Conservation (phyloP, 1,284 basidiomycete species). For the Pascua sp. region DNA sequence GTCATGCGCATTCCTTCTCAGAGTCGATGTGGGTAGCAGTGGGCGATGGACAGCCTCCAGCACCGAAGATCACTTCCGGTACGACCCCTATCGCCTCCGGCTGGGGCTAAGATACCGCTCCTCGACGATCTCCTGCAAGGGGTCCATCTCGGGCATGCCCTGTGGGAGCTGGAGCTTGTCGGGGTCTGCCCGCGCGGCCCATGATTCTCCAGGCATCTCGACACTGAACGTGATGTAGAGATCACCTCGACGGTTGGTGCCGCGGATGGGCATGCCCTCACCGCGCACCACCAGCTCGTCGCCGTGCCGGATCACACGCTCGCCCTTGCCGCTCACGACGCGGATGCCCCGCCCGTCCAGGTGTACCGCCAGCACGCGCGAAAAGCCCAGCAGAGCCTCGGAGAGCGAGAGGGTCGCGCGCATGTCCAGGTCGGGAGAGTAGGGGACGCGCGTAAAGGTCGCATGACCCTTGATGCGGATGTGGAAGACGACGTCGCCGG, state of each 20-base stretch:
- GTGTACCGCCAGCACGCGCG: conserved; percentile 78
- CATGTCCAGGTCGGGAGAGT: conserved; percentile 28
- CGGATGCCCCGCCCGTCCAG: conserved; percentile 83
- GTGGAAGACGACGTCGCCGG: conserved; percentile 85
- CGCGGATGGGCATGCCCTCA: conserved; percentile 81
- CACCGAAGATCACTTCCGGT: neutral
- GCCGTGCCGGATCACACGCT: conserved; percentile 65
- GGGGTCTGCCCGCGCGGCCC: conserved; percentile 30
- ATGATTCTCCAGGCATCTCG: conserved; percentile 62
- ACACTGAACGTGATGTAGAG: conserved; percentile 74
- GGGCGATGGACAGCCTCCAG: too few relatives aligned
- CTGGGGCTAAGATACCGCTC: conserved; percentile 7
- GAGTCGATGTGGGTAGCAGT: too few relatives aligned
- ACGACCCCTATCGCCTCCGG: neutral
- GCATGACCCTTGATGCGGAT: conserved; percentile 66
- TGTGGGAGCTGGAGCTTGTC: conserved; percentile 22
- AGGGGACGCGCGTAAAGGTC: conserved; percentile 56
- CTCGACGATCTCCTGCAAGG: conserved; percentile 12
- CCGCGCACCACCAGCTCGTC: conserved; percentile 69
- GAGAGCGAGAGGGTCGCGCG: conserved; percentile 69
- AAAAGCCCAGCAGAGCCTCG: conserved; percentile 86
- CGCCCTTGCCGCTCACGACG: conserved; percentile 66
- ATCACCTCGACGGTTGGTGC: conserved; percentile 66
- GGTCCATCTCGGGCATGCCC: conserved; percentile 23
- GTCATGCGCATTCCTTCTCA: too few relatives aligned